Conservation (phyloP, 2,329 filamentous ascomycete genomes). For the Ophidiomyces ophidiicola region DNA sequence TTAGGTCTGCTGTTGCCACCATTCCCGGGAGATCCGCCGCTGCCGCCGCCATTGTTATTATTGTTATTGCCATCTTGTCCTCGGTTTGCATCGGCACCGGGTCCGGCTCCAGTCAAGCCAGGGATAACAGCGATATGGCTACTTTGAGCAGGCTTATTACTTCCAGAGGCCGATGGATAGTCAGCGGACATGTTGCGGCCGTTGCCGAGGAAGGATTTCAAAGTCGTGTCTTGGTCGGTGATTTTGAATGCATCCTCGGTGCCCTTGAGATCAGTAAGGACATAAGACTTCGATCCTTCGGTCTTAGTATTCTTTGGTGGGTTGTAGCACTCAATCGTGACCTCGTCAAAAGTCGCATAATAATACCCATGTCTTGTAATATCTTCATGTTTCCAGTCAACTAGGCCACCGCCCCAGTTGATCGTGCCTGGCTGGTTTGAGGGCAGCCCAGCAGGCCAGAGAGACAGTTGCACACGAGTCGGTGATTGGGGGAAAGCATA, state of each 20-base stretch:
- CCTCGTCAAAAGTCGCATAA: conserved; percentile 64
- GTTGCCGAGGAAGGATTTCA: conserved; percentile 69
- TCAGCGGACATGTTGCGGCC: conserved; percentile 58
- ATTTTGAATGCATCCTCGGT: conserved; percentile 69
- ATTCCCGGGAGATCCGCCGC: conserved; percentile 16
- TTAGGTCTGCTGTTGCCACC: conserved; percentile 17
- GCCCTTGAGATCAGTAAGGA: conserved; percentile 52
- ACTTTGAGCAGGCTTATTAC: conserved; percentile 21
- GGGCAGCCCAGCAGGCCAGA: conserved; percentile 82
- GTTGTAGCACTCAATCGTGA: conserved; percentile 79
- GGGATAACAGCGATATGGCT: conserved; percentile 23
- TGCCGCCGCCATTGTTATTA: conserved; percentile 14
- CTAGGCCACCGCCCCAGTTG: conserved; percentile 78
- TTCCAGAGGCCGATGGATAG: conserved; percentile 25
- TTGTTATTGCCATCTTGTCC: conserved; percentile 16
- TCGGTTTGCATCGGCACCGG: conserved; percentile 21
- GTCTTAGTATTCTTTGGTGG: conserved; percentile 58
- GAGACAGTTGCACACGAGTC: conserved; percentile 76
- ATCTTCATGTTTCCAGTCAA: conserved; percentile 73
- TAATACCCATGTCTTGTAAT: conserved; percentile 80
- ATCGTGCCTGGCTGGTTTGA: conserved; percentile 74
- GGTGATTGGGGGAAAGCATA: conserved; percentile 89
- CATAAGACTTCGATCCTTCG: conserved; percentile 54
- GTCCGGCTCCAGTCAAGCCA: conserved; percentile 24
- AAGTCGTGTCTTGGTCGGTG: conserved; percentile 59